phyloP scores from a whole-genome alignment of 1,139 yeast species.

The Petasospora rhodanensis region DNA sequence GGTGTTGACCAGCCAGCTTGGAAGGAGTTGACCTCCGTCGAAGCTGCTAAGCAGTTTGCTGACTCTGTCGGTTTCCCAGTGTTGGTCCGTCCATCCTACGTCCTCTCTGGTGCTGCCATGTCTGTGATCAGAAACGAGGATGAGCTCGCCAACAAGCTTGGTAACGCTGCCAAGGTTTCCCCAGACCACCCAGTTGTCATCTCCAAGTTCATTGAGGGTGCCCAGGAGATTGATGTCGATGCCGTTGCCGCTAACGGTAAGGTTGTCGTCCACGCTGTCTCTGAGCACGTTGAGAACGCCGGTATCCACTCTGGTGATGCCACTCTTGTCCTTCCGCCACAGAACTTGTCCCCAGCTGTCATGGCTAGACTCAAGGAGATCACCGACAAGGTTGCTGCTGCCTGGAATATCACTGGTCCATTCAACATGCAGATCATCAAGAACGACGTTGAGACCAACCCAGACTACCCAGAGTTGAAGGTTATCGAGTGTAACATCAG shows the following conservation, averaged over 20 bases:
- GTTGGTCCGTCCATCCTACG: slow-evolving; percentile 95
- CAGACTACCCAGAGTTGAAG: slow-evolving; percentile 52
- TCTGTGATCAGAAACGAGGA: slow-evolving; percentile 75
- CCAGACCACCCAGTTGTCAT: slow-evolving; percentile 94
- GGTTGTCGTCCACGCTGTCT: slow-evolving; percentile 89
- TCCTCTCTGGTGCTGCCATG: slow-evolving; percentile 98
- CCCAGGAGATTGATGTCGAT: slow-evolving; percentile 95
- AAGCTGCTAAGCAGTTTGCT: slow-evolving; percentile 84
- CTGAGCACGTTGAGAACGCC: slow-evolving; percentile 98
- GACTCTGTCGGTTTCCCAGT: slow-evolving; percentile 90
- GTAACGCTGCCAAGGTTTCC: slow-evolving; percentile 87
- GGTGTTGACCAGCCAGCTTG: slow-evolving; percentile 95
- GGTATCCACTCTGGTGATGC: slow-evolving; percentile 99
- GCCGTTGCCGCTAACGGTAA: slow-evolving; percentile 90
- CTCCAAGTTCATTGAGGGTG: slow-evolving; percentile 91
- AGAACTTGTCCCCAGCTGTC: slow-evolving; percentile 53
- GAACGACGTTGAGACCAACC: slow-evolving; percentile 45
- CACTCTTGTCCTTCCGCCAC: slow-evolving; percentile 90
- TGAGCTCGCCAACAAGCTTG: slow-evolving; percentile 76
- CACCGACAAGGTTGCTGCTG: slow-evolving; percentile 88
- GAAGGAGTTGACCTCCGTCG: slow-evolving; percentile 88
- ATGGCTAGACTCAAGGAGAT: slow-evolving; percentile 67
- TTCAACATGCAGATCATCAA: slow-evolving; percentile 97
- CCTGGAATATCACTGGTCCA: slow-evolving; percentile 97
- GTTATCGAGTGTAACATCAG: slow-evolving; percentile 98